Base-by-base conservation (phyloP, 768 basidiomycete species). In the Coprinellus micaceus region DNA sequence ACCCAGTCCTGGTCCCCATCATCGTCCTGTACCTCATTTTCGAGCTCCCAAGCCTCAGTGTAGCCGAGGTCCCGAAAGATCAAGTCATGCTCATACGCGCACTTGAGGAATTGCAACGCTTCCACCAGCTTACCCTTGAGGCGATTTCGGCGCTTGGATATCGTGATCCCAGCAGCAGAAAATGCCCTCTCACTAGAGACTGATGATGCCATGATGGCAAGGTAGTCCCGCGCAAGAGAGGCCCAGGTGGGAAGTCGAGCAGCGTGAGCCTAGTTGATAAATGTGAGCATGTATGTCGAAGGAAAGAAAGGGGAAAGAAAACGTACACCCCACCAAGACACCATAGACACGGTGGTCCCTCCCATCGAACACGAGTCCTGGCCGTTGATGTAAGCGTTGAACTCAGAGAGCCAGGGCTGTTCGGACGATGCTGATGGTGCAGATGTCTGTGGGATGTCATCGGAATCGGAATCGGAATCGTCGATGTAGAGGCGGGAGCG, bases 121-220 rank as follows among this genome's bases (percentile, higher is more conserved):
- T 72, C 67, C 4, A 71, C 67, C 51, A 72, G 64, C 58, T 74
- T 71, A 41, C 55, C 66, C 50, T 70, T 68, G 29, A 73, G 60
- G 5, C 61, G 59, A 55, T 72, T 74, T 2, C 66, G 62, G 22
- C 60, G 63, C 57, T 74, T 74, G 26, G 61, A 67, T 36, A 76
- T 67, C 0, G 75, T 77, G 28, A 77, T 74, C 2, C 75, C 70
- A 17, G 67, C 74, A 10, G 66, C 63, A 1, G 71, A 77, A 61
- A 78, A 77, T 6, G 73, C 71, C 1, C 63, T 61, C 59, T 75
- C 69, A 62, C 71, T 73, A 2, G 71, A 73, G 2, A 76, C 72
- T 11, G 65, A 71, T 3, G 69, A 69, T 15, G 67, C 71, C 70
- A 76, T 76, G 37, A 77, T 72, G 1, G 70, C 57, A 21, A 77